A percentile compares a stretch with the other conserved stretches of the same genome.
Conservation (phyloP, 2,329 filamentous ascomycete species). For the Thermothelomyces thermophilus region DNA sequence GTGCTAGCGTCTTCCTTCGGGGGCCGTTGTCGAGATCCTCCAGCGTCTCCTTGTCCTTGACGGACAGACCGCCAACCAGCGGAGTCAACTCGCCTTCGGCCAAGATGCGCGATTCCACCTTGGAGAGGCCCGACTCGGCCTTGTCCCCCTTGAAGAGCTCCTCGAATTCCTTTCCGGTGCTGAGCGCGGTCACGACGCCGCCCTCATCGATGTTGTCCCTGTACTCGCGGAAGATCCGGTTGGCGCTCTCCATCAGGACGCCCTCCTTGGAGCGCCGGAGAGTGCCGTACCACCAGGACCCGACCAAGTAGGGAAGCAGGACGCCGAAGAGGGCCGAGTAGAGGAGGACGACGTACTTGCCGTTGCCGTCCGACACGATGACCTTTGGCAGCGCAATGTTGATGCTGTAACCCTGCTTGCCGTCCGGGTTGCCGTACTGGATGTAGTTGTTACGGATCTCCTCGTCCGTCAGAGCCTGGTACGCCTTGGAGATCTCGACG, state of each 20-base stretch:
- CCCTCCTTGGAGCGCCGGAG: constrained; percentile 90
- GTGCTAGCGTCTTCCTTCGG: constrained; percentile 76
- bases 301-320: constrained; percentile 84
- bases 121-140: constrained; percentile 72
- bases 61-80: constrained; percentile 53
- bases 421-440: constrained; percentile 92
- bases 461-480: constrained; percentile 95
- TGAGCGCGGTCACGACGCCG: constrained; percentile 73
- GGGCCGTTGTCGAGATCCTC: constrained; percentile 73
- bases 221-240: constrained; percentile 90
- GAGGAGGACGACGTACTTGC: constrained; percentile 87
- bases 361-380: constrained; percentile 87
- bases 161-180: constrained; percentile 79
- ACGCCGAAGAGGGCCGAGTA: constrained; percentile 87
- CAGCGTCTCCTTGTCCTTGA: constrained; percentile 69
- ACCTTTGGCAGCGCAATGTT: constrained; percentile 92
- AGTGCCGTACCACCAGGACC: constrained; percentile 98
- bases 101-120: constrained; percentile 76
- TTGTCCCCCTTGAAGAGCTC: constrained; percentile 69
- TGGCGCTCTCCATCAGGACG: constrained; percentile 86
- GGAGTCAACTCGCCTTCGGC: constrained; percentile 48
- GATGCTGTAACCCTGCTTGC: constrained; percentile 97
- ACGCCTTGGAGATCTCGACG: constrained; percentile 94
- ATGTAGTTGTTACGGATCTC: constrained; percentile 96
- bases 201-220: constrained; percentile 75